Evolutionary conservation across 2,329 filamentous ascomycete genomes (phyloP).

Genomic region (Biscogniauxia mediterranea): DNA sequence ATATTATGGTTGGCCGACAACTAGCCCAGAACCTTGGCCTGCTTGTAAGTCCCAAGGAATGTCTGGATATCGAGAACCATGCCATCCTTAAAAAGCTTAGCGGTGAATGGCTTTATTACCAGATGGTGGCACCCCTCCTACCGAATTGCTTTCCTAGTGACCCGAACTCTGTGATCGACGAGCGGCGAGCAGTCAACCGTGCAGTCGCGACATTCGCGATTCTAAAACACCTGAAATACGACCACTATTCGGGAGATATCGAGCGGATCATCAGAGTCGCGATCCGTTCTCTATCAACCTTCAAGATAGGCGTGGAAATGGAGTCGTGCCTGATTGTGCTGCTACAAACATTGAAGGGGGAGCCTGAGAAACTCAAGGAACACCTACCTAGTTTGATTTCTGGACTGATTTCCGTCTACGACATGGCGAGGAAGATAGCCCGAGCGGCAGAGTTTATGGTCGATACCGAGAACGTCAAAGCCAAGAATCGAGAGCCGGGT

Average conservation of each 20-base stretch:
- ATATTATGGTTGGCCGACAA: conserved; percentile 23
- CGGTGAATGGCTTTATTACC: conserved; percentile 29
- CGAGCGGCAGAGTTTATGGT: conserved; percentile 10
- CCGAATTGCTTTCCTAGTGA: conserved; percentile 39
- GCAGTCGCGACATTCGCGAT: conserved; percentile 49
- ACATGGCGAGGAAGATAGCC: conserved; percentile 25
- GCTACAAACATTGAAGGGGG: conserved; percentile 45
- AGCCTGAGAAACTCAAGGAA: conserved; percentile 44
- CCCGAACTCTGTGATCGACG: conserved; percentile 27
- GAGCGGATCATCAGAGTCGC: conserved; percentile 47
- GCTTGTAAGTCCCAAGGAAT: conserved; percentile 29
- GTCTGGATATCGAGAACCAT: conserved; percentile 27
- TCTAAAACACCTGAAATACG: conserved; percentile 48
- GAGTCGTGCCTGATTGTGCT: conserved; percentile 49
- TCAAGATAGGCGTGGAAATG: conserved; percentile 43
- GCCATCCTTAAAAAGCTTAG: conserved; percentile 26
- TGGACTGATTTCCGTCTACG: conserved; percentile 40
- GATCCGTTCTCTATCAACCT: conserved; percentile 45
- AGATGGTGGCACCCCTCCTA: conserved; percentile 35
- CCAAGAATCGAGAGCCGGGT: conserved; percentile 17
- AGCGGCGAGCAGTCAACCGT: conserved; percentile 38
- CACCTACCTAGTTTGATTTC: conserved; percentile 50
- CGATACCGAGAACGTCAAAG: conserved; percentile 8
- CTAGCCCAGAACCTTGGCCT: conserved; percentile 28
- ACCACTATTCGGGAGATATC: conserved; percentile 52